Evolutionary conservation across 75 land plant species (phyloP).

Genomic region (Cunninghamia lanceolata): DNA sequence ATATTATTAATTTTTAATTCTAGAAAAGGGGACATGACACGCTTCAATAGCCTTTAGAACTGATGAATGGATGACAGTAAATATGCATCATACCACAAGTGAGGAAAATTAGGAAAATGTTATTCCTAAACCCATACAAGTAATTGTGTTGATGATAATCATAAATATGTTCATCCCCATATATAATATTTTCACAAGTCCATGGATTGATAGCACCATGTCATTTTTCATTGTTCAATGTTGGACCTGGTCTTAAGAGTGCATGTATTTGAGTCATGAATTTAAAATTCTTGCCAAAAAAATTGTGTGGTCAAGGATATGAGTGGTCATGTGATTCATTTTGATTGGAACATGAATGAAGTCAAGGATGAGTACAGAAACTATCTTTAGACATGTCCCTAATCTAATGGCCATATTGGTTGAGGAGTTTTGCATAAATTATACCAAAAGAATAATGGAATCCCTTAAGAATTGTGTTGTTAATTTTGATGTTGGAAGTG

Average conservation of each 20-base stretch:
- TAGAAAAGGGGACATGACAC: too few species aligned
- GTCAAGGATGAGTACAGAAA: background rate
- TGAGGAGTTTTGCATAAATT: background rate
- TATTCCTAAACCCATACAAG: background rate
- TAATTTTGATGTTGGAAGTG: background rate
- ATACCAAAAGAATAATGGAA: background rate
- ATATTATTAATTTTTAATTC: too few species aligned
- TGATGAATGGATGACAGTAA: background rate
- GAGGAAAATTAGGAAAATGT: background rate
- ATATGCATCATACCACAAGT: background rate
- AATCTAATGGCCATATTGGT: background rate
- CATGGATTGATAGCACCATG: background rate
- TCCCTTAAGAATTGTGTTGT: background rate
- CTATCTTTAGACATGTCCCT: background rate
- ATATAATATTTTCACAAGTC: background rate
- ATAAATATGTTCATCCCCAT: background rate
- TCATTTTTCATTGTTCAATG: background rate
- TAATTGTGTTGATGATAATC: background rate
- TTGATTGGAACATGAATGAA: background rate
- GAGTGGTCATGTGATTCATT: background rate
- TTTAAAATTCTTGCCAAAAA: background rate
- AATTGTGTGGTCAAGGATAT: background rate
- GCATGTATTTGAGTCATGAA: background rate
- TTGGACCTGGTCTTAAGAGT: background rate
- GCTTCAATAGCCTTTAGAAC: background rate